These are phyloP conservation scores for Saccharomyces pastorianus DNA, from an alignment of 1,139 yeast genomes.

Conservation along the genomic window DNA sequence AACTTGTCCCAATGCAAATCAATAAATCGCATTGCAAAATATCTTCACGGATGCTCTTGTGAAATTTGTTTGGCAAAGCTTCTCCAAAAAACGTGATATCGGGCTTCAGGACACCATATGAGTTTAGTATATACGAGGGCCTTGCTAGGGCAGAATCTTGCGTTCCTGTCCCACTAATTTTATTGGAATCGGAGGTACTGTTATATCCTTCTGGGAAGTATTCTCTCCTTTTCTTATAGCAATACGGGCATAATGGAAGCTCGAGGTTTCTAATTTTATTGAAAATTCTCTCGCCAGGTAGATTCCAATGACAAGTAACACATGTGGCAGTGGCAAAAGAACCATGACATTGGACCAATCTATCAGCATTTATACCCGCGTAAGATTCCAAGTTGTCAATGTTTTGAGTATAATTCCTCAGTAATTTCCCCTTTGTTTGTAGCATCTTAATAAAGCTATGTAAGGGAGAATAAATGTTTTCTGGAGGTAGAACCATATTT, in stretches of 20 bases:
- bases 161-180: conserved; percentile 1
- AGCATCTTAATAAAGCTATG: conserved; percentile 73
- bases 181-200: neutral
- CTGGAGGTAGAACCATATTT: conserved; percentile 77
- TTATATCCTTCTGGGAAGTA: conserved; percentile 15
- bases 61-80: conserved; percentile 65
- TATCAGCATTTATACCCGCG: conserved; percentile 66
- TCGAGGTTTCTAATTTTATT: conserved; percentile 50
- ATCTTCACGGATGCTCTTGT: conserved; percentile 52
- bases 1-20: conserved; percentile 85
- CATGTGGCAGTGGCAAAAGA: conserved; percentile 90
- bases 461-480: conserved; percentile 62
- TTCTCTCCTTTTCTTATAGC: conserved; percentile 41
- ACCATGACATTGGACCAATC: conserved; percentile 89
- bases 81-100: conserved; percentile 95
- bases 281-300: conserved; percentile 61
- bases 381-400: conserved; percentile 83
- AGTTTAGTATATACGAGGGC: conserved; percentile 27
- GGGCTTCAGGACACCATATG: conserved; percentile 86
- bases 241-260: conserved; percentile 69
- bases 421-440: conserved; percentile 66
- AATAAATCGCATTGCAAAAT: conserved; percentile 66
- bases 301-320: conserved; percentile 60
- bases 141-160: neutral
- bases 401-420: conserved; percentile 89